Percentiles rank a stretch among this genome's conserved stretches.
Conservation (phyloP, 1,284 basidiomycete species). For the Hemileia vastatrix region DNA sequence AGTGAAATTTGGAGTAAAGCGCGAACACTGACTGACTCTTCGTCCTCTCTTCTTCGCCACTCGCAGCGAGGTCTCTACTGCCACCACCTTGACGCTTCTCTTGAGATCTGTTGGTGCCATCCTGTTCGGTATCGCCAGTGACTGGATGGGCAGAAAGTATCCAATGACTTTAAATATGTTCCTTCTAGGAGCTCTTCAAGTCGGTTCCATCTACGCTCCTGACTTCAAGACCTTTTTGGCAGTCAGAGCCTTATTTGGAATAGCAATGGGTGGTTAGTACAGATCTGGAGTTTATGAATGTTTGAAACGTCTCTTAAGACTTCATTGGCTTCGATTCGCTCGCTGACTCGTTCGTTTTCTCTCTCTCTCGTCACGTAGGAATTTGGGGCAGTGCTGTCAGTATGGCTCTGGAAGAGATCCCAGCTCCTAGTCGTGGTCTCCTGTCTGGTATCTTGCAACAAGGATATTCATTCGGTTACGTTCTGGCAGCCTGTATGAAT, state of each 20-base stretch:
- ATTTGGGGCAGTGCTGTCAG: too few species aligned
- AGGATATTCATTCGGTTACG: conserved; percentile 32
- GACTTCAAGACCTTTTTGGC: conserved; percentile 31
- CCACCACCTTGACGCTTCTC: conserved; percentile 30
- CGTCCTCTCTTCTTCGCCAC: background rate
- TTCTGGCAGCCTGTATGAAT: conserved; percentile 32
- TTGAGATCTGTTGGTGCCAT: conserved; percentile 32
- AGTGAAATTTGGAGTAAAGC: background rate
- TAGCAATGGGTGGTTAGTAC: conserved; percentile 26
- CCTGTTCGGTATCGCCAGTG: conserved; percentile 28
- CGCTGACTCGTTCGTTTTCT: too few species aligned
- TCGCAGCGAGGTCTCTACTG: too few species aligned
- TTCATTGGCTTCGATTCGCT: too few species aligned
- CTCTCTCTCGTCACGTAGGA: conserved; percentile 14
- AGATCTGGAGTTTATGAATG: too few species aligned
- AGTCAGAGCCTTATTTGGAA: conserved; percentile 32
- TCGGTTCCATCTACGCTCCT: conserved; percentile 28
- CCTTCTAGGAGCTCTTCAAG: conserved; percentile 29
- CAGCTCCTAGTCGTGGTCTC: conserved; percentile 31
- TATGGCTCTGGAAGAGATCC: conserved; percentile 30
- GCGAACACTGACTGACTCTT: background rate
- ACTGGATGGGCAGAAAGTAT: too few species aligned
- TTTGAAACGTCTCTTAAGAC: too few species aligned
- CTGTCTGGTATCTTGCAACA: conserved; percentile 33
- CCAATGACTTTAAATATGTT: conserved; percentile 33